Evolutionary conservation across 306 rosid species (phyloP).

Genomic region (Vachellia collinsii): DNA sequence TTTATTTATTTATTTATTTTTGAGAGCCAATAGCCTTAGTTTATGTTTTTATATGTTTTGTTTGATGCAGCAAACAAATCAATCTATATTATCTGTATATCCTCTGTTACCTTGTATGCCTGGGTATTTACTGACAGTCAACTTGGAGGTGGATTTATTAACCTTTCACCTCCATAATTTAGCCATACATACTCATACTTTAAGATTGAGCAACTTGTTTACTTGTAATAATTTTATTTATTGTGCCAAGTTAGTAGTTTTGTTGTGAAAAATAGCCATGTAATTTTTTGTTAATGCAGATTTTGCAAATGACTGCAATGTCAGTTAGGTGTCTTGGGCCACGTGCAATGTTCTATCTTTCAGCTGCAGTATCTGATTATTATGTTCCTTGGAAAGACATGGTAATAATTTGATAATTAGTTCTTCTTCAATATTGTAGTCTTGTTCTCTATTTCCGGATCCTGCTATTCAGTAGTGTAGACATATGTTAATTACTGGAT

Average conservation of each 20-base stretch:
- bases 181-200: neutral
- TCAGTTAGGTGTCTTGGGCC: constrained; percentile 60
- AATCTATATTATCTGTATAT: too few relatives aligned
- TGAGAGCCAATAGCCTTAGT: constrained; percentile 40
- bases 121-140: too few relatives aligned
- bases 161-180: constrained; percentile 23
- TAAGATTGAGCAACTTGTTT: constrained; percentile 26
- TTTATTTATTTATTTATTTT: too few relatives aligned
- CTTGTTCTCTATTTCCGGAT: neutral
- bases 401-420: constrained; percentile 57
- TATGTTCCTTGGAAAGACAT: constrained; percentile 95
- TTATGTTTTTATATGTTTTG: too few relatives aligned
- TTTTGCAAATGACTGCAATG: constrained; percentile 62
- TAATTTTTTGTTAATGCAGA: constrained; percentile 51
- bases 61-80: too few relatives aligned
- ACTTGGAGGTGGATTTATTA: neutral
- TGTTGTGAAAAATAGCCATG: constrained; percentile 11
- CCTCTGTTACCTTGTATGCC: too few relatives aligned
- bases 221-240: constrained; percentile 21
- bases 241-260: constrained; percentile 19
- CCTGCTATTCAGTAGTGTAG: neutral
- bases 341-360: constrained; percentile 80
- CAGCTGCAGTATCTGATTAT: constrained; percentile 92
- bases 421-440: constrained; percentile 25
- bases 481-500: neutral